Evolutionary conservation across 495 filamentous ascomycete species (phyloP).

Genomic region (Corynascus novoguineensis): DNA sequence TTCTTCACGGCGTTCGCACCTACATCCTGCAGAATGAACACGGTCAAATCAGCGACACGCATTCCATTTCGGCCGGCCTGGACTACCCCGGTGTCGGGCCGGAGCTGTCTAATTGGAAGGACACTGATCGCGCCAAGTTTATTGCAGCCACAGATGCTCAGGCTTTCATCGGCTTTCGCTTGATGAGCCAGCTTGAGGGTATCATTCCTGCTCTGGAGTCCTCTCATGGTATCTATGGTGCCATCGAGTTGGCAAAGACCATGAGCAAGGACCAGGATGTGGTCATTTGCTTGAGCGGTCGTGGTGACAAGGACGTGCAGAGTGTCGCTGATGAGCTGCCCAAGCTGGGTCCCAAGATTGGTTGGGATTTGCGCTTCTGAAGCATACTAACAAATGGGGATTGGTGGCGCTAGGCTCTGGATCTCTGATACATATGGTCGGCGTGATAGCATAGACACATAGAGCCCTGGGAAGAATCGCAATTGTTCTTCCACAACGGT

Average conservation of each 20-base stretch:
- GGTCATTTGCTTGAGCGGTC: constrained; percentile 88
- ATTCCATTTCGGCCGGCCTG: constrained; percentile 93
- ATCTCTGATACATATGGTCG: not conserved
- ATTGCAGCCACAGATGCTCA: constrained; percentile 88
- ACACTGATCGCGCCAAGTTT: constrained; percentile 76
- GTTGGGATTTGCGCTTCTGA: constrained; percentile 85
- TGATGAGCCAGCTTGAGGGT: constrained; percentile 80
- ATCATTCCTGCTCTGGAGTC: constrained; percentile 96
- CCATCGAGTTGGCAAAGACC: constrained; percentile 81
- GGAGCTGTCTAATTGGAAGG: constrained; percentile 90
- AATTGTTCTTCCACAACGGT: too few relatives aligned
- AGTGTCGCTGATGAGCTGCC: constrained; percentile 94
- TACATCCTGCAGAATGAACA: constrained; percentile 89
- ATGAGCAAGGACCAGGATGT: constrained; percentile 85
- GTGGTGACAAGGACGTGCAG: constrained; percentile 98
- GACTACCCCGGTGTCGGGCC: constrained; percentile 97
- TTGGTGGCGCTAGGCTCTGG: not conserved
- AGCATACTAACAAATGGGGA: too few relatives aligned
- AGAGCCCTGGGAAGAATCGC: not conserved
- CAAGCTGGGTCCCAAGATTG: constrained; percentile 80
- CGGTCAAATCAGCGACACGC: constrained; percentile 90
- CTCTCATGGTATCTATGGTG: constrained; percentile 86
- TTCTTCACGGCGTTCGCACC: constrained; percentile 91
- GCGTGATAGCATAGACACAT: not conserved
- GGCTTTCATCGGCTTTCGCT: constrained; percentile 82